Base-by-base conservation (phyloP, 2,329 filamentous ascomycete species). In the Aspergillus caelatus region DNA sequence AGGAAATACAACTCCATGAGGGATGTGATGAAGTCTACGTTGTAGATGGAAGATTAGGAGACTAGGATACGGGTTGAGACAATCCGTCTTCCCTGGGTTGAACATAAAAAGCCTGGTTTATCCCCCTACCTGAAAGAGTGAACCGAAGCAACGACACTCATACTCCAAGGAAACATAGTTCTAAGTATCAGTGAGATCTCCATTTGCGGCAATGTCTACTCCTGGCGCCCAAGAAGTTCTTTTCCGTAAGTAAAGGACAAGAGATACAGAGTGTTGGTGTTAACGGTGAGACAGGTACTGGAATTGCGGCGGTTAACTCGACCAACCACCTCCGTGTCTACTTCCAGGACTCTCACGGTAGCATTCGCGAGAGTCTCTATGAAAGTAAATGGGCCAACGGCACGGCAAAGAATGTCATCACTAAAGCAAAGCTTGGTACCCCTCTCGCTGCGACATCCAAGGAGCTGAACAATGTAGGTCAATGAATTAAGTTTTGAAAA, bases 231-330 rank as follows among this genome's bases (percentile, higher is more conserved):
- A 59, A 26, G 16, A 59, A 39, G 45, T 59, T 23, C 57, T 50
- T 28, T 48, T 52, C 28, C 39, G 50, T 53, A n/a, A 53, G 50
- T 32, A 5, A n/a, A 53, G 4, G 26, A 19, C 11, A 34, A 19
- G 45, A 12, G 19, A 26, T 28, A 19, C 30, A 1, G 11, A 0
- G 3, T 4, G 26, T n/a, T 53, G 23, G 28, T 8, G 16, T 34
- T 59, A 26, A 59, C 32, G 16, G 21, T 4, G 28, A 32, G 28
- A 39, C 36, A 61, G 53, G 59, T 11, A 56, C 52, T 14, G 52
- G 48, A n/a, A 56, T 61, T 30, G 59, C 59, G 5, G 59, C 59
- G 6, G 59, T 61, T 3, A 61, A 61, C 16, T 41, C 36, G 1
- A 56, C 21, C 41, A 32, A 21, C 52, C 50, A 50, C 8, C 59